A percentile compares a stretch with the other conserved stretches of the same genome.
Conservation (phyloP, 2,329 filamentous ascomycete genomes). For the Thelonectria discophora region DNA sequence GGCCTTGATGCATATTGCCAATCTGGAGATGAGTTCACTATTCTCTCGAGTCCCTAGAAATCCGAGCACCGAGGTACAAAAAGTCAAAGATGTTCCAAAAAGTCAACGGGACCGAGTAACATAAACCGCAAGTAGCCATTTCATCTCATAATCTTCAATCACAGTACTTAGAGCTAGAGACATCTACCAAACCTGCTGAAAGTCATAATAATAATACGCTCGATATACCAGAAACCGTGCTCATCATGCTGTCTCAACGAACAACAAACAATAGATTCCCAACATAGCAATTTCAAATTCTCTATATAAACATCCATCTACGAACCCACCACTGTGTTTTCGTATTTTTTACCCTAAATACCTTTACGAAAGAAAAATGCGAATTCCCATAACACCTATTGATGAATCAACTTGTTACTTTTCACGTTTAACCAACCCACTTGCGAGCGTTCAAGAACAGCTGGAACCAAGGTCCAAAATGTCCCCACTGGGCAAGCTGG, state of each 20-base stretch:
- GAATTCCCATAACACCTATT: constrained; percentile 19
- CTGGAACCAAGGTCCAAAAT: constrained; percentile 84
- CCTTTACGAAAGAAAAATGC: constrained; percentile 18
- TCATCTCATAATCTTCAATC: too few species aligned
- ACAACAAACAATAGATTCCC: too few species aligned
- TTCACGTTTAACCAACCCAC: constrained; percentile 74
- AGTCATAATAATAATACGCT: too few species aligned
- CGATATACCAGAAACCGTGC: too few species aligned
- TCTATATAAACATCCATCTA: constrained; percentile 17
- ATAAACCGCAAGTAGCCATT: too few species aligned
- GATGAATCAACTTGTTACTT: constrained; percentile 15
- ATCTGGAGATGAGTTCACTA: constrained; percentile 20
- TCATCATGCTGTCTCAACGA: too few species aligned
- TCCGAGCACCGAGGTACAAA: background rate
- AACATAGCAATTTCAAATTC: constrained; percentile 10
- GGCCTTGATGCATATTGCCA: constrained; percentile 31
- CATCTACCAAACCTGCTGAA: too few species aligned
- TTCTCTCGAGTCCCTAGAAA: constrained; percentile 6
- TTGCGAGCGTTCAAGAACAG: constrained; percentile 88
- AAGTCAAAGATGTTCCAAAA: background rate
- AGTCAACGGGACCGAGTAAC: background rate
- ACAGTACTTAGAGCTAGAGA: too few species aligned
- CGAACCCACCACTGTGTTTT: constrained; percentile 19
- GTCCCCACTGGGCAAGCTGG: constrained; percentile 73
- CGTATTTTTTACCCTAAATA: constrained; percentile 12